A percentile compares a stretch with the other conserved stretches of the same genome.
Evolutionary conservation across 2,329 filamentous ascomycete species (phyloP).

Genomic region (Pseudopithomyces maydicus): DNA sequence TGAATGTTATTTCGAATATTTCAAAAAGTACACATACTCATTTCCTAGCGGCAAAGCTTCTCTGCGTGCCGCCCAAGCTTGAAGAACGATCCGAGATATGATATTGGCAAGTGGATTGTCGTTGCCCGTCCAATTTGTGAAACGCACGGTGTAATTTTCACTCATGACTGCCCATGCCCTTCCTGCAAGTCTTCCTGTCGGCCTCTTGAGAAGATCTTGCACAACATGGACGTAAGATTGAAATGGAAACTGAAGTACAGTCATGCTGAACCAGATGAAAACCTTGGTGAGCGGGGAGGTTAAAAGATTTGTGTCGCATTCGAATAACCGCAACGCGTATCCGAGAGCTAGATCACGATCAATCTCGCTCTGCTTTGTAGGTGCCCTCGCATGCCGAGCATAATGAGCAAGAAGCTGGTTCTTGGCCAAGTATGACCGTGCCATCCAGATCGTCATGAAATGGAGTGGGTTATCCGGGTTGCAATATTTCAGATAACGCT

Average conservation of each 20-base stretch:
- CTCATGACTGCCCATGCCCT: slow-evolving; percentile 53
- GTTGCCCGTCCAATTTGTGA: slow-evolving; percentile 12
- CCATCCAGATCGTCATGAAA: slow-evolving; percentile 55
- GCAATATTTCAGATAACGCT: slow-evolving; percentile 43
- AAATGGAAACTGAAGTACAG: slow-evolving; percentile 54
- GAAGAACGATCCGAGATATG: slow-evolving; percentile 64
- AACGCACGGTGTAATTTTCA: slow-evolving; percentile 49
- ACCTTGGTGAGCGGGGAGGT: slow-evolving; percentile 48
- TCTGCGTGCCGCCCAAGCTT: slow-evolving; percentile 39
- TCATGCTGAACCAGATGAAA: slow-evolving; percentile 48
- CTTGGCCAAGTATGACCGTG: slow-evolving; percentile 55
- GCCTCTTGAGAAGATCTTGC: slow-evolving; percentile 49
- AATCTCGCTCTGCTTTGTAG: slow-evolving; percentile 19
- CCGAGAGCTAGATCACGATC: slow-evolving; percentile 34
- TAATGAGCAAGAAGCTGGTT: slow-evolving; percentile 57
- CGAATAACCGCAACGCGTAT: slow-evolving; percentile 48
- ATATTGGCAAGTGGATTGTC: slow-evolving; percentile 36
- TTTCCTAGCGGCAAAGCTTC: not conserved
- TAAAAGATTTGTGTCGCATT: slow-evolving; percentile 54
- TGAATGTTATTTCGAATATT: not conserved
- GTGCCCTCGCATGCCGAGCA: slow-evolving; percentile 24
- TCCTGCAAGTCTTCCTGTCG: slow-evolving; percentile 39
- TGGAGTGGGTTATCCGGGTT: slow-evolving; percentile 43
- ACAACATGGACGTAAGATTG: slow-evolving; percentile 55
- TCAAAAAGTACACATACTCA: not conserved